These are phyloP conservation scores for Grosmannia clavigera DNA, from an alignment of 2,329 filamentous ascomycete species.

Conservation along the genomic window DNA sequence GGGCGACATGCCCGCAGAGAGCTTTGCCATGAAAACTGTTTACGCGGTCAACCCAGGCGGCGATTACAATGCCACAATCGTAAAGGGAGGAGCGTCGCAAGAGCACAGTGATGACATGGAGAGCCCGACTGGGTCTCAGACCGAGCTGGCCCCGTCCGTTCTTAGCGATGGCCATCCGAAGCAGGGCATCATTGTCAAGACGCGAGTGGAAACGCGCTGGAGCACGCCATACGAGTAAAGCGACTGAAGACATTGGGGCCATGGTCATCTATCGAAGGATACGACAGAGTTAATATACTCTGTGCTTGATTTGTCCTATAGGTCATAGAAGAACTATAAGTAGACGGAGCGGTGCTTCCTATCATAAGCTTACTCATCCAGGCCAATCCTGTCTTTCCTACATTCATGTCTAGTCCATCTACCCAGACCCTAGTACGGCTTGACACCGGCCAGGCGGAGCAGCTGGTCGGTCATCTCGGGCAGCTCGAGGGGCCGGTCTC, in stretches of 20 bases:
- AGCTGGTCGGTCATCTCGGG: constrained; percentile 21
- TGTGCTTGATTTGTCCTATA: no score
- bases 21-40: background rate
- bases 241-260: background rate
- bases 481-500: constrained; percentile 22
- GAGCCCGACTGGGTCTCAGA: background rate
- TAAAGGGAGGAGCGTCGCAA: background rate
- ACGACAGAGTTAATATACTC: no score
- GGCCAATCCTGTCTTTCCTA: no score
- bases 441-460: constrained; percentile 22
- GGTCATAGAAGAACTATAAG: no score
- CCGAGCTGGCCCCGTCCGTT: background rate
- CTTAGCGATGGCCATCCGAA: background rate
- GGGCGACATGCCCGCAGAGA: background rate
- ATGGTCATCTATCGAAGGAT: no score
- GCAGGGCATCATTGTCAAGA: background rate
- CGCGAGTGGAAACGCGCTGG: background rate
- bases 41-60: background rate
- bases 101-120: background rate
- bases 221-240: background rate
- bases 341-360: no score
- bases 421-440: constrained; percentile 11
- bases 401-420: no score
- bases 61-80: background rate
- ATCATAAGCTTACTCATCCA: no score